Conservation (phyloP, 352 stramenopile species). For the Pythium brassicae region DNA sequence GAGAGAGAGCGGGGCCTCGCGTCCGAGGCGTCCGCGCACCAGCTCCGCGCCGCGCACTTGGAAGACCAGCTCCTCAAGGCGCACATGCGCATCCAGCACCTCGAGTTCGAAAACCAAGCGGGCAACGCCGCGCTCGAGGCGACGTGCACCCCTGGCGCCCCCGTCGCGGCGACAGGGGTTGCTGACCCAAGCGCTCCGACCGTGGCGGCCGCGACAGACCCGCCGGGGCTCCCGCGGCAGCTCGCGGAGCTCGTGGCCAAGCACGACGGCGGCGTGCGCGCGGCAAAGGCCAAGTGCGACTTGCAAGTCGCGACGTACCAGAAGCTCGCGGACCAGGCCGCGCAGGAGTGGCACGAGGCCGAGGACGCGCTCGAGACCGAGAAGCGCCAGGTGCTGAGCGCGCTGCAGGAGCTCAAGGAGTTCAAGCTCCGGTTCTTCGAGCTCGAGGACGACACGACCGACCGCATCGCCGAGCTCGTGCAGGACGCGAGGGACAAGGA, state of each 20-base stretch:
- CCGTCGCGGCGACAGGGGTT: too few species aligned
- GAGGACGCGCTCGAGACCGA: conserved; percentile 51
- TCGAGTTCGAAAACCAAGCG: conserved; percentile 58
- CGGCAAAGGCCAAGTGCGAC: conserved; percentile 48
- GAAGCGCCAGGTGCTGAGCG: conserved; percentile 48
- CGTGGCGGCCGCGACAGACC: neutral
- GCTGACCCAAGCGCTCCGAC: neutral
- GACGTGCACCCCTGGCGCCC: too few species aligned
- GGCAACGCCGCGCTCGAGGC: conserved; percentile 18
- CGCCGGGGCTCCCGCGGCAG: conserved; percentile 15
- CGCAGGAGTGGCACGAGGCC: conserved; percentile 69
- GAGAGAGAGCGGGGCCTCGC: conserved; percentile 19
- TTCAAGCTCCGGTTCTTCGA: conserved; percentile 68
- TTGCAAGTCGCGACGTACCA: conserved; percentile 64
- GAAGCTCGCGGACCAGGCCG: conserved; percentile 46
- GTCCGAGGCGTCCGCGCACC: conserved; percentile 14
- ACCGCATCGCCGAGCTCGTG: conserved; percentile 61
- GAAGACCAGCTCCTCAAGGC: conserved; percentile 56
- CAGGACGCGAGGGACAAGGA: conserved; percentile 54
- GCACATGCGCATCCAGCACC: conserved; percentile 49
- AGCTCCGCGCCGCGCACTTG: conserved; percentile 10
- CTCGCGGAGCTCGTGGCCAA: conserved; percentile 33
- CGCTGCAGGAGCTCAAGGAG: conserved; percentile 65
- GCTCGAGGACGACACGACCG: conserved; percentile 50
- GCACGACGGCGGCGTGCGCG: conserved; percentile 36